A percentile compares a stretch with the other conserved stretches of the same genome.
These are phyloP conservation scores for Phoma sp. DNA, from an alignment of 2,329 filamentous ascomycete genomes.

Conservation along the genomic window DNA sequence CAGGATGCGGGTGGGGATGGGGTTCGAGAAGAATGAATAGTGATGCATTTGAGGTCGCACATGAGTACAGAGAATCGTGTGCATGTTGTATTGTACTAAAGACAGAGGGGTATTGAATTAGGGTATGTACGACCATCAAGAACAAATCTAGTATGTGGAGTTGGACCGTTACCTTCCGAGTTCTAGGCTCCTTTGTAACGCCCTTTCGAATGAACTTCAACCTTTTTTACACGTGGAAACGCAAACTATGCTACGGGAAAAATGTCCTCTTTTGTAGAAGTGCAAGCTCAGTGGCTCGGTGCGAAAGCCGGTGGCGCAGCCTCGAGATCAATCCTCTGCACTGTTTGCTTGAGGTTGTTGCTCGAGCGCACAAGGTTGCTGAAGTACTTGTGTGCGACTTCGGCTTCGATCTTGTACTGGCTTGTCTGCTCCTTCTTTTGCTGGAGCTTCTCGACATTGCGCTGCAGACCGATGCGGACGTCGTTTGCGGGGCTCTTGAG, in stretches of 20 bases:
- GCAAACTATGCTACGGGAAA: background rate
- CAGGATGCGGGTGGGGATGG: no score
- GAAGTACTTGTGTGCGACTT: constrained; percentile 90
- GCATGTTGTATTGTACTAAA: constrained; percentile 7
- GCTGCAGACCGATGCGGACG: constrained; percentile 80
- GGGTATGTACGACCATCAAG: constrained; percentile 28
- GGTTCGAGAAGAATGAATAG: no score
- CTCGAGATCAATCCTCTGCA: constrained; percentile 60
- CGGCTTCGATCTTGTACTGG: constrained; percentile 81
- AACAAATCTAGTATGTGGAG: background rate
- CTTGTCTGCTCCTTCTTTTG: constrained; percentile 81
- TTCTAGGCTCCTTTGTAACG: background rate
- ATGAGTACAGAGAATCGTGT: background rate
- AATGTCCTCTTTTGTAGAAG: background rate
- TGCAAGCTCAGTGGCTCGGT: constrained; percentile 22
- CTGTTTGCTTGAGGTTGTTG: constrained; percentile 55
- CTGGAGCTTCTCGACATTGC: constrained; percentile 80
- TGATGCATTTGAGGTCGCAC: no score
- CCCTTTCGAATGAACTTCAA: background rate
- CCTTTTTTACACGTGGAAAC: constrained; percentile 4
- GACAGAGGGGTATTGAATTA: constrained; percentile 45
- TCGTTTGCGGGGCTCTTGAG: constrained; percentile 87
- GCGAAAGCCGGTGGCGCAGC: constrained; percentile 55
- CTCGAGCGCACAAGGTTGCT: constrained; percentile 75
- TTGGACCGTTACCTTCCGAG: constrained; percentile 3